A percentile compares a stretch with the other conserved stretches of the same genome.
Conservation (phyloP, 352 stramenopile genomes). For the Pythium rhizo-oryzae region DNA sequence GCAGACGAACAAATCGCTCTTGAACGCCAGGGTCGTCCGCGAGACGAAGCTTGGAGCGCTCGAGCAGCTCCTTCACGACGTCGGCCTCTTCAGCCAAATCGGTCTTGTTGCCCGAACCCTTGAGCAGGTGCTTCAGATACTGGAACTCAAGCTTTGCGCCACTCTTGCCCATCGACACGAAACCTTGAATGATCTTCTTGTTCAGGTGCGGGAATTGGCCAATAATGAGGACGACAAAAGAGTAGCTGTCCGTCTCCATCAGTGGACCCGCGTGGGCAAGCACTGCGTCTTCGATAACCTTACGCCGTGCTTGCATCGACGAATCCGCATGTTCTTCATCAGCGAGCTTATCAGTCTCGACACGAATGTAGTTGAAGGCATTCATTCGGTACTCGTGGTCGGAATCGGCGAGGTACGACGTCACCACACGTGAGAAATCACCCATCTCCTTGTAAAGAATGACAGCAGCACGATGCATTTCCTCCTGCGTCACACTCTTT, state of each 20-base stretch:
- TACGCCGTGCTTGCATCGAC: slow-evolving; percentile 44
- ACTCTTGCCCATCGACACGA: slow-evolving; percentile 78
- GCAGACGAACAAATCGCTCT: slow-evolving; percentile 77
- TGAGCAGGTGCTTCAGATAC: slow-evolving; percentile 83
- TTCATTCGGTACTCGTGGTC: slow-evolving; percentile 85
- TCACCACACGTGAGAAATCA: slow-evolving; percentile 75
- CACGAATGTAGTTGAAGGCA: slow-evolving; percentile 84
- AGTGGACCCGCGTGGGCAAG: slow-evolving; percentile 74
- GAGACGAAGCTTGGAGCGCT: slow-evolving; percentile 80
- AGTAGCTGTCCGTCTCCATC: slow-evolving; percentile 88
- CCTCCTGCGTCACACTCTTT: slow-evolving; percentile 67
- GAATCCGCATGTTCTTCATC: slow-evolving; percentile 44
- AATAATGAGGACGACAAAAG: slow-evolving; percentile 87
- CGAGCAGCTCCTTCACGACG: slow-evolving; percentile 77
- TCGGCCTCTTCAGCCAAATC: slow-evolving; percentile 74
- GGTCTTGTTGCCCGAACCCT: slow-evolving; percentile 50
- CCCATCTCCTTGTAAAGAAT: slow-evolving; percentile 81
- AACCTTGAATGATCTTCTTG: slow-evolving; percentile 86
- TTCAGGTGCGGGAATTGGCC: slow-evolving; percentile 88
- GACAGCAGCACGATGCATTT: slow-evolving; percentile 84
- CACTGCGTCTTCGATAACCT: slow-evolving; percentile 80
- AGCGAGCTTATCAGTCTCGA: slow-evolving; percentile 47
- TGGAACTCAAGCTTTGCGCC: slow-evolving; percentile 80
- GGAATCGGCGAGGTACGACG: slow-evolving; percentile 79
- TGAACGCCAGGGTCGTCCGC: slow-evolving; percentile 82